A percentile compares a stretch with the other conserved stretches of the same genome.
Evolutionary conservation across 176 grass and related monocot genomes (phyloP).

Genomic region (Metroxylon sagu): DNA sequence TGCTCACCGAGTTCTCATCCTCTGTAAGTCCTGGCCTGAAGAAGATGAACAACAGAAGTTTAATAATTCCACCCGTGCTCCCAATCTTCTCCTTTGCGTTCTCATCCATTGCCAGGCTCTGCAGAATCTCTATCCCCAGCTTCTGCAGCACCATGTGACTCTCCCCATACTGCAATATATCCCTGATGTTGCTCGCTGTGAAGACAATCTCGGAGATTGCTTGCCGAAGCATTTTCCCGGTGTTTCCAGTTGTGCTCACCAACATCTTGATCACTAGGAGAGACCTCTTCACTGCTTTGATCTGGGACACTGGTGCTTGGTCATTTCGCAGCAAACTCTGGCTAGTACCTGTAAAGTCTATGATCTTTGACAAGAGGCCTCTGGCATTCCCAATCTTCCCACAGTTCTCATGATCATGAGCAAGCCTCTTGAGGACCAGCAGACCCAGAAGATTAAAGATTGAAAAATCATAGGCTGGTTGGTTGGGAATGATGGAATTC

Average conservation of each 20-base stretch:
- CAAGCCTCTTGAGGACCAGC: slow-evolving; percentile 14
- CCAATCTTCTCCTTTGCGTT: slow-evolving; percentile 18
- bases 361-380: slow-evolving; percentile 18
- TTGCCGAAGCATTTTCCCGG: slow-evolving; percentile 8
- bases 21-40: not conserved
- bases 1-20: not conserved
- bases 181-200: slow-evolving; percentile 16
- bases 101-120: slow-evolving; percentile 16
- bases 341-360: not conserved
- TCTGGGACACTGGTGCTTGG: not conserved
- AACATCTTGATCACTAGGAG: slow-evolving; percentile 19
- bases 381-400: slow-evolving; percentile 10
- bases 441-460: slow-evolving; percentile 10
- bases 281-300: slow-evolving; percentile 10
- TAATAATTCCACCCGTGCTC: slow-evolving; percentile 14
- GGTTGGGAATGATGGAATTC: not conserved
- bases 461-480: not conserved
- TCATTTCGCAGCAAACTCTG: not conserved
- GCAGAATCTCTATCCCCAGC: slow-evolving; percentile 18
- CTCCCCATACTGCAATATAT: slow-evolving; percentile 17
- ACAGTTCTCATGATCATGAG: slow-evolving; percentile 12
- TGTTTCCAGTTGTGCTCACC: slow-evolving; percentile 14
- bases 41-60: slow-evolving; percentile 18
- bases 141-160: slow-evolving; percentile 17
- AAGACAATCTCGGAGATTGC: slow-evolving; percentile 25